These are phyloP conservation scores for Prunus fruticosa DNA, from an alignment of 306 rosid species.

Conservation along the genomic window DNA sequence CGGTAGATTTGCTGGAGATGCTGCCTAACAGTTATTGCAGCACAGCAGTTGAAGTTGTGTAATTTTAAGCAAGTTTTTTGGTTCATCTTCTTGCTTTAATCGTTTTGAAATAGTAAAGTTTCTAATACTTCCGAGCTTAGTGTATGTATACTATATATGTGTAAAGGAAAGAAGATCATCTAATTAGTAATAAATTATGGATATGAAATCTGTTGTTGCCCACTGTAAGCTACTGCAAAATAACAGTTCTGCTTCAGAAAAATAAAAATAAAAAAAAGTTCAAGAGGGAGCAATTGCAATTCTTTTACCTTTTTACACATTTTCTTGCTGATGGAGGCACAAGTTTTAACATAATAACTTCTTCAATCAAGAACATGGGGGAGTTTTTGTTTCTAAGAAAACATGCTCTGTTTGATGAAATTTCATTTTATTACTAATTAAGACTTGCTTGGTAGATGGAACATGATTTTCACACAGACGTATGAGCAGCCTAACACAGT, in stretches of 20 bases:
- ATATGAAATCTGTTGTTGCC: background rate
- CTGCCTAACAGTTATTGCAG: conserved; percentile 45
- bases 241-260: too few relatives aligned
- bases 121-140: background rate
- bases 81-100: background rate
- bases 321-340: too few relatives aligned
- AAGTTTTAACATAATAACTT: too few relatives aligned
- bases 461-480: background rate
- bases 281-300: background rate
- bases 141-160: background rate
- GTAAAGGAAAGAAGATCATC: background rate
- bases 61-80: background rate
- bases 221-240: too few relatives aligned
- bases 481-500: background rate
- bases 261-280: background rate
- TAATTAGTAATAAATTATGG: background rate
- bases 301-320: too few relatives aligned
- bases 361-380: too few relatives aligned
- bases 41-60: conserved; percentile 52
- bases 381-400: too few relatives aligned
- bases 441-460: background rate
- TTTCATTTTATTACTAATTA: too few relatives aligned
- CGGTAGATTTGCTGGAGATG: conserved; percentile 64
- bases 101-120: background rate
- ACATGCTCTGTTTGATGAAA: too few relatives aligned